Base-by-base conservation (phyloP, 768 basidiomycete species). In the Kwoniella sp. region DNA sequence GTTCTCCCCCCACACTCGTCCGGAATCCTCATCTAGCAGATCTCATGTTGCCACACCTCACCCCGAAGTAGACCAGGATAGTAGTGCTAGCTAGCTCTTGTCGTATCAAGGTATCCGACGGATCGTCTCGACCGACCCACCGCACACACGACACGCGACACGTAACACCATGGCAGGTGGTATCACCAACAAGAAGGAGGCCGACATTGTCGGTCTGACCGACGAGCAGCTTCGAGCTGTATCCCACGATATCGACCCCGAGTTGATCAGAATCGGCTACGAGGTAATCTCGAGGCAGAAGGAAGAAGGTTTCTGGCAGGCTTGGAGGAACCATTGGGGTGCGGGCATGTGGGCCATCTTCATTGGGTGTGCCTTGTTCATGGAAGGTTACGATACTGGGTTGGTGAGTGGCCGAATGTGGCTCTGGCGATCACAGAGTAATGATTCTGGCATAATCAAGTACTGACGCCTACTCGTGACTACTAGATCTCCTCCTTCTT, bases 331-430 rank as follows among this genome's bases (percentile, higher is more conserved):
- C 27, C 68, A 70, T 61, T 70, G 68, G 68, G 47, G 60, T 24
- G 68, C 68, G 13, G 68, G 56, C n/a, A 60, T 68, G 47, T 70
- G 68, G 68, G 50, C 50, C 57, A 63, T 65, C 33, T 63, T 70
- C 46, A 44, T 70, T 10, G 60, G 57, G 30, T 52, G 49, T 27
- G 65, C 68, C 13, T 33, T 70, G 4, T 67, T 70, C 48, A 70
- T 70, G 68, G 68, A 70, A 56, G 68, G 68, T 12, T 70, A 61
- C 46, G 68, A 70, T 51, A 67, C 62, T 51, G 68, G 56, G 36
- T 54, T 70, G 48, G 68, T 70, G 44, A 59, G 68, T 64, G 40
- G 17, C 2, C 6, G 33, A 5, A 13, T 33, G 33, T n/a, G n/a
- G n/a, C n/a, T n/a, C n/a, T n/a, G n/a, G n/a, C n/a, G n/a, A n/a